phyloP scores from a whole-genome alignment of 2,329 filamentous ascomycete species.

The Chaetomiaceae sp. region DNA sequence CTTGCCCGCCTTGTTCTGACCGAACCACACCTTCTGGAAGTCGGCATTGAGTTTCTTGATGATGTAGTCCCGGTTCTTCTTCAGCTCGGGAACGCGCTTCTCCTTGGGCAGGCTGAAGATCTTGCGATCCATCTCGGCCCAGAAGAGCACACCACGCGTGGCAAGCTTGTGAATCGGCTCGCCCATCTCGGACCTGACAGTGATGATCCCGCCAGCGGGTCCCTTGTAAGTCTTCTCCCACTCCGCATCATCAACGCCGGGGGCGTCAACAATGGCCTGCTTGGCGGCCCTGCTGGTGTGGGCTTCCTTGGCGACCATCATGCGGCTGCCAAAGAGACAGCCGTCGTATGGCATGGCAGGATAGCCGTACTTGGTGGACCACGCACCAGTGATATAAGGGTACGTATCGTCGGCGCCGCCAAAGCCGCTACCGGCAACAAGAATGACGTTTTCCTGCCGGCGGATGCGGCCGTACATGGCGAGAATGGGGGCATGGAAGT shows the following conservation, averaged over 20 bases:
- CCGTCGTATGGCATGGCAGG: slow-evolving; percentile 94
- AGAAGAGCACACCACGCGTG: slow-evolving; percentile 91
- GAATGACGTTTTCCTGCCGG: slow-evolving; percentile 77
- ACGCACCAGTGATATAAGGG: slow-evolving; percentile 83
- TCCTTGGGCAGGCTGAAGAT: slow-evolving; percentile 96
- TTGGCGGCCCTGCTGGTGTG: slow-evolving; percentile 84
- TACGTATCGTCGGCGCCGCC: slow-evolving; percentile 87
- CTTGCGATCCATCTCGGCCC: slow-evolving; percentile 98
- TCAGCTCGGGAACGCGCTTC: slow-evolving; percentile 80
- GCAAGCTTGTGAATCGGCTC: slow-evolving; percentile 99
- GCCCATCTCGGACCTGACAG: slow-evolving; percentile 97
- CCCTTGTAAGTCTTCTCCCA: slow-evolving; percentile 96
- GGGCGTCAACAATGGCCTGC: slow-evolving; percentile 81
- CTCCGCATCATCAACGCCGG: slow-evolving; percentile 72
- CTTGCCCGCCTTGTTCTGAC: slow-evolving; percentile 72
- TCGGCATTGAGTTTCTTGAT: slow-evolving; percentile 95
- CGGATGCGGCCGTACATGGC: slow-evolving; percentile 88
- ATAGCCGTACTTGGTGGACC: slow-evolving; percentile 83
- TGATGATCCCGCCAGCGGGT: slow-evolving; percentile 87
- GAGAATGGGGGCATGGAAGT: slow-evolving; percentile 88
- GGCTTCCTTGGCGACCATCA: slow-evolving; percentile 93
- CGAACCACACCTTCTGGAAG: slow-evolving; percentile 97
- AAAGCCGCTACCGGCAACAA: slow-evolving; percentile 88
- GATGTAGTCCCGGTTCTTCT: slow-evolving; percentile 84
- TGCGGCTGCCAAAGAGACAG: slow-evolving; percentile 81